phyloP scores from a whole-genome alignment of 148 eudicot genomes.

The Fagopyrum esculentum region DNA sequence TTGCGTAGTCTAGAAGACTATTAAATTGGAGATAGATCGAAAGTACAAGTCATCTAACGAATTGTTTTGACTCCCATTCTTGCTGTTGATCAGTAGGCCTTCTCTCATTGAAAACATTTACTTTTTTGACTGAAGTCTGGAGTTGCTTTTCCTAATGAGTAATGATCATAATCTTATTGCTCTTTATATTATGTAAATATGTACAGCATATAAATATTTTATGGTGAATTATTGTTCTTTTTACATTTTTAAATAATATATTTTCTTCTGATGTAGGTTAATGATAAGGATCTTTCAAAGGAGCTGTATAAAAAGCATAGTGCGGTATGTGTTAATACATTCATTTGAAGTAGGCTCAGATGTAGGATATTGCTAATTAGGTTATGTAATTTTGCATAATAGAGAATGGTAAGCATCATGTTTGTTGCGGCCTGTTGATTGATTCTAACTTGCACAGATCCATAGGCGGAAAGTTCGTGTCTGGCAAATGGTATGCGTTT shows the following conservation, averaged over 20 bases:
- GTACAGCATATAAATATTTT: not conserved
- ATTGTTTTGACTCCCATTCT: not conserved
- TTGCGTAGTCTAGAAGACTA: not conserved
- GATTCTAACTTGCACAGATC: slow-evolving; percentile 41
- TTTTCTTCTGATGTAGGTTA: slow-evolving; percentile 42
- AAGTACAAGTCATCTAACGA: not conserved
- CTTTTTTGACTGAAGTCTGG: not conserved
- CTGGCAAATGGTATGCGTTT: slow-evolving; percentile 93
- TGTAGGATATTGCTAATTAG: not conserved
- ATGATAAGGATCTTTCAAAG: slow-evolving; percentile 83
- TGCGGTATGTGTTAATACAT: slow-evolving; percentile 51
- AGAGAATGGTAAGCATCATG: not conserved
- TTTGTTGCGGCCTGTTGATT: slow-evolving; percentile 3
- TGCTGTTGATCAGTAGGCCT: not conserved
- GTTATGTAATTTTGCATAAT: not conserved
- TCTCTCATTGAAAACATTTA: not conserved
- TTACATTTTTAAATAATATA: not conserved
- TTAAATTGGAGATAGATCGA: not conserved
- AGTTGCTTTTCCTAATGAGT: not conserved
- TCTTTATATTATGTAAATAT: not conserved
- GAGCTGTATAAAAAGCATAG: slow-evolving; percentile 94
- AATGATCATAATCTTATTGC: not conserved
- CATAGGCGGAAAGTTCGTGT: slow-evolving; percentile 97
- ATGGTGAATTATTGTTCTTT: not conserved
- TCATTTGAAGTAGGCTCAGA: not conserved